Conservation (phyloP, 2,329 filamentous ascomycete species). For the Penicillium sp. region DNA sequence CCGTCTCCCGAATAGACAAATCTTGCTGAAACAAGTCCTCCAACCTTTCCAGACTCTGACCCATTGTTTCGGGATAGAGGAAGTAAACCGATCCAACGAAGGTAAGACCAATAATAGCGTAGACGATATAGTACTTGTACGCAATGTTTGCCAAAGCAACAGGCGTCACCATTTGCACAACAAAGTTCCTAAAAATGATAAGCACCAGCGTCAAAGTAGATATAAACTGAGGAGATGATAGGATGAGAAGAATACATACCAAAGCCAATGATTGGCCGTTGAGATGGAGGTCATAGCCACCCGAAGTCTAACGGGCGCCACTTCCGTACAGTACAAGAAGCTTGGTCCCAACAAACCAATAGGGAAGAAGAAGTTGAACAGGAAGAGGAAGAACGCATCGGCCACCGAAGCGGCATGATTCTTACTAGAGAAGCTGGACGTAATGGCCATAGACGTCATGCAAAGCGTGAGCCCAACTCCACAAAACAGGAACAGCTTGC, state of each 20-base stretch:
- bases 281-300: constrained; percentile 1
- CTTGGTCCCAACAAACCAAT: constrained; percentile 1
- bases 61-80: constrained; percentile 25
- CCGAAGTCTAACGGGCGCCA: constrained; percentile 1
- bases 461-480: constrained; percentile 7
- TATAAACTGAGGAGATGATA: not conserved
- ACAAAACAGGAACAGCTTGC: constrained; percentile 6
- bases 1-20: not conserved
- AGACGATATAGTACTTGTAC: constrained; percentile 4
- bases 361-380: constrained; percentile 6
- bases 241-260: not conserved
- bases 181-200: not conserved
- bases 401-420: not conserved
- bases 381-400: constrained; percentile 2
- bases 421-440: not conserved
- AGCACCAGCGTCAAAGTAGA: not conserved
- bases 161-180: constrained; percentile 4
- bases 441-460: constrained; percentile 8
- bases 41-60: constrained; percentile 16
- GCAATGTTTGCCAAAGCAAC: constrained; percentile 2
- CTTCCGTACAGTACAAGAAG: constrained; percentile 4
- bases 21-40: not conserved
- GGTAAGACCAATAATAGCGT: constrained; percentile 16
- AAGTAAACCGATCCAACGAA: constrained; percentile 19
- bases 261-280: constrained; percentile 6